Base-by-base conservation (phyloP, 1,139 yeast species). In the Debaryomyces subglobosus region DNA sequence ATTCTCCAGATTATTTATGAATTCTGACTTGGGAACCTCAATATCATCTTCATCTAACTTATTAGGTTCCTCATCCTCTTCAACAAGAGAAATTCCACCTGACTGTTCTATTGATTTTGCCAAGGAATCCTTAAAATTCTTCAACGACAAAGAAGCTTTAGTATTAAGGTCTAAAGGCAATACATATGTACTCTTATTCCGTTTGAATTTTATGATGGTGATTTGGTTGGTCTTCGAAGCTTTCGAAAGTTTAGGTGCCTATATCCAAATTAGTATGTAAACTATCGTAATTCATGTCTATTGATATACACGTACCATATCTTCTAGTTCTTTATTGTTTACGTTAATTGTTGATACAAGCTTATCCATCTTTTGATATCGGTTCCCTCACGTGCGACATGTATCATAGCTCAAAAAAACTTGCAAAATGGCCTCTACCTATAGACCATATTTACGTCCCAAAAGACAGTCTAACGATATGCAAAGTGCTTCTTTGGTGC, bases 181-280 rank as follows among this genome's bases (percentile, higher is more conserved):
- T 39, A 78, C 65, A 51, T 77, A 78, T 0, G 85, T 78, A 18
- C 73, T 56, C 45, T 68, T 70, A 9, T 60, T 60, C 35, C 79
- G 64, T 53, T 79, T 79, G 58, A 79, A 68, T 57, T 77, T 78
- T 37, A 80, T 53, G 5, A 77, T 67, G 5, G 74, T 66, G 6
- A 59, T 39, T 38, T 51, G 49, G 32, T 49, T 55, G 24, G 56
- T 50, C 25, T 51, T 55, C 10, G 60, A 59, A 15, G 58, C 57
- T 45, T 56, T 58, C 8, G 58, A 40, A 18, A 50, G 46, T 50
- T 68, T 67, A 4, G 74, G 73, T 15, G 74, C 65, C 73, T 68
- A 49, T n/a, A n/a, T 20, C 48, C 43, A 33, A 7, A 61, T 62
- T 57, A 62, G 62, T 58, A 16, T 24, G 13, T 18, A 7, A 24